Evolutionary conservation across 352 stramenopile genomes (phyloP).

Genomic region (Phytophthora pseudosyringae): DNA sequence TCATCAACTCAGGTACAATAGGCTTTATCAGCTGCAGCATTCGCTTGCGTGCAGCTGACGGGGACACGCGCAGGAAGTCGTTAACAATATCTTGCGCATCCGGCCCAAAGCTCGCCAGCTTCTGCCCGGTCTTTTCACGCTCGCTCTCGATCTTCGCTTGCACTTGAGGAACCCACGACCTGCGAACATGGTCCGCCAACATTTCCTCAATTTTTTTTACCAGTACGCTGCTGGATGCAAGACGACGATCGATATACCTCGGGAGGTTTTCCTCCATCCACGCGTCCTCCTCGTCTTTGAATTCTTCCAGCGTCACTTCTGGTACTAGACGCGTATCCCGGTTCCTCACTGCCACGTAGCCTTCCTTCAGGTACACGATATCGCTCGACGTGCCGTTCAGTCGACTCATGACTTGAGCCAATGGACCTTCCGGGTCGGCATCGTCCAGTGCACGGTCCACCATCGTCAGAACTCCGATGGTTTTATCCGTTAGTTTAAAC

Average conservation of each 20-base stretch:
- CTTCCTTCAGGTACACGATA: conserved; percentile 43
- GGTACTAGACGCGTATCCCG: conserved; percentile 32
- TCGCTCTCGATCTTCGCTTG: conserved; percentile 17
- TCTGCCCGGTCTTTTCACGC: background rate
- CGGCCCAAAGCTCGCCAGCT: conserved; percentile 21
- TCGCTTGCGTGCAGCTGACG: conserved; percentile 10
- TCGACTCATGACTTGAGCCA: conserved; percentile 32
- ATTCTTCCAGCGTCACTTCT: conserved; percentile 27
- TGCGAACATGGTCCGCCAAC: conserved; percentile 38
- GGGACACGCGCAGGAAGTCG: conserved; percentile 19
- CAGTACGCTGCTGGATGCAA: conserved; percentile 39
- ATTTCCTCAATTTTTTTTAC: conserved; percentile 42
- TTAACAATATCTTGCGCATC: conserved; percentile 29
- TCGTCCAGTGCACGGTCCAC: conserved; percentile 39
- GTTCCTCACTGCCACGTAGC: conserved; percentile 50
- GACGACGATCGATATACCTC: conserved; percentile 27
- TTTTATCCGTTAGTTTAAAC: conserved; percentile 39
- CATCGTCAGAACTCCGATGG: conserved; percentile 55
- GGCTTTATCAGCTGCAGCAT: conserved; percentile 27
- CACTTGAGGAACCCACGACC: conserved; percentile 34
- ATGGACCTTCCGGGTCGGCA: conserved; percentile 31
- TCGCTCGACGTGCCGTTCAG: conserved; percentile 40
- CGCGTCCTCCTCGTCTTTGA: conserved; percentile 31
- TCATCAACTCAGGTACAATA: conserved; percentile 26
- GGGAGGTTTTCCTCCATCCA: conserved; percentile 40